A percentile compares a stretch with the other conserved stretches of the same genome.
Evolutionary conservation across 805 yeast genomes (phyloP).

Genomic region (Millerago galiae): DNA sequence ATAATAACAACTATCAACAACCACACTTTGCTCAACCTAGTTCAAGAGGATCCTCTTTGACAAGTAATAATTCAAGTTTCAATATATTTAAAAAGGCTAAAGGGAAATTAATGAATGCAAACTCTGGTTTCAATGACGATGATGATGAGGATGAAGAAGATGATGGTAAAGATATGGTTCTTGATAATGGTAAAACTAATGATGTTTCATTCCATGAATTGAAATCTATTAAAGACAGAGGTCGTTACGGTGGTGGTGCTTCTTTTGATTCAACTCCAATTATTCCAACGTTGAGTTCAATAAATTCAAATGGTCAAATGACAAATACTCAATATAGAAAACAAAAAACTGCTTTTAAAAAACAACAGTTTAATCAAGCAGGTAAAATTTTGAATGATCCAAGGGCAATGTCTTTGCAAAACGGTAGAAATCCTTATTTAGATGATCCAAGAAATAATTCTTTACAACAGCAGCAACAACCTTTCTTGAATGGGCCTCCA

Average conservation of each 20-base stretch:
- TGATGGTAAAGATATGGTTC: conserved; percentile 30
- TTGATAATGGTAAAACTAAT: conserved; percentile 28
- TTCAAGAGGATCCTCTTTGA: conserved; percentile 15
- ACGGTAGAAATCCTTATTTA: conserved; percentile 18
- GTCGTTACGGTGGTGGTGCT: conserved; percentile 51
- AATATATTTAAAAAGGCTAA: conserved; percentile 10
- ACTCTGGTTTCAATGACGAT: conserved; percentile 25
- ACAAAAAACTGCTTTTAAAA: conserved; percentile 61
- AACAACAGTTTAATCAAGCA: conserved; percentile 41
- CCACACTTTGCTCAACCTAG: background rate
- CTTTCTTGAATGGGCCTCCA: conserved; percentile 3
- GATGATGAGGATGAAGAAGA: conserved; percentile 35
- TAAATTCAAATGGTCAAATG: conserved; percentile 19
- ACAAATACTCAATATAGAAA: conserved; percentile 57
- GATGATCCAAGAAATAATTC: conserved; percentile 14
- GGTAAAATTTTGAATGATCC: conserved; percentile 34
- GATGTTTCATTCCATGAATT: conserved; percentile 58
- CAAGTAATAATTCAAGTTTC: conserved; percentile 13
- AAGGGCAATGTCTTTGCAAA: conserved; percentile 40
- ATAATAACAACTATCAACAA: conserved; percentile 2
- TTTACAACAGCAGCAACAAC: conserved; percentile 4
- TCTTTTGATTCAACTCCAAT: conserved; percentile 60
- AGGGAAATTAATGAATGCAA: conserved; percentile 12
- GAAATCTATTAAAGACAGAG: conserved; percentile 56
- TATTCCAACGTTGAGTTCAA: conserved; percentile 58